Evolutionary conservation across 352 stramenopile genomes (phyloP).

Genomic region (Phytopythium vexans): DNA sequence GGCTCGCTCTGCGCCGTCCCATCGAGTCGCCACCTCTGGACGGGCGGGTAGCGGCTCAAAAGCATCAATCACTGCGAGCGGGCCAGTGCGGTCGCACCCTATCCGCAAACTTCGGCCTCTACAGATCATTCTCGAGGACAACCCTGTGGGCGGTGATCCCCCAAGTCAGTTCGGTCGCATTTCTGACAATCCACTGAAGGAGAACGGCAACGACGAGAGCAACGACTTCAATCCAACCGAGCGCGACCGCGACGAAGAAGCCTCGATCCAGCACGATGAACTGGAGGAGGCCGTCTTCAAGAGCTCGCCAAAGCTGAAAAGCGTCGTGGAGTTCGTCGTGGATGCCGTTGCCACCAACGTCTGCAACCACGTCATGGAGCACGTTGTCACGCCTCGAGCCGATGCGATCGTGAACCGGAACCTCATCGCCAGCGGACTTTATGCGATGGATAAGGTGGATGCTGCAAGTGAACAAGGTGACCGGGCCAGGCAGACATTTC

Average conservation of each 20-base stretch:
- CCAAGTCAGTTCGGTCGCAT: constrained; percentile 3
- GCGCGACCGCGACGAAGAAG: background rate
- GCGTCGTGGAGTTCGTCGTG: constrained; percentile 62
- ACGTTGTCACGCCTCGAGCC: constrained; percentile 33
- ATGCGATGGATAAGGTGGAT: background rate
- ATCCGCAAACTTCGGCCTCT: constrained; percentile 67
- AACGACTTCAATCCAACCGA: background rate
- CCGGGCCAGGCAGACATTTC: constrained; percentile 15
- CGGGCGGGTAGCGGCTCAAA: constrained; percentile 10
- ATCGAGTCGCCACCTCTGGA: constrained; percentile 13
- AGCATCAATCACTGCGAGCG: background rate
- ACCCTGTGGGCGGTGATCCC: background rate
- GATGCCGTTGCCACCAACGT: constrained; percentile 55
- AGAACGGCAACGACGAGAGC: background rate
- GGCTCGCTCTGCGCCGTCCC: constrained; percentile 36
- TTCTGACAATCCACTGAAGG: constrained; percentile 6
- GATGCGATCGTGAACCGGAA: constrained; percentile 35
- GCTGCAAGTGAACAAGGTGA: background rate
- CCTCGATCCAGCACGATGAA: constrained; percentile 16
- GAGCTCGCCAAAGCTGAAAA: constrained; percentile 49
- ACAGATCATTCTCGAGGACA: constrained; percentile 40
- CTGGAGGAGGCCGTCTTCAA: constrained; percentile 59
- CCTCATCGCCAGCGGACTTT: background rate
- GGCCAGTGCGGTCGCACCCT: constrained; percentile 5
- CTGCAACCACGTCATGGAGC: constrained; percentile 50